Evolutionary conservation across 2,329 filamentous ascomycete genomes (phyloP).

Genomic region (Fusarium setosum): DNA sequence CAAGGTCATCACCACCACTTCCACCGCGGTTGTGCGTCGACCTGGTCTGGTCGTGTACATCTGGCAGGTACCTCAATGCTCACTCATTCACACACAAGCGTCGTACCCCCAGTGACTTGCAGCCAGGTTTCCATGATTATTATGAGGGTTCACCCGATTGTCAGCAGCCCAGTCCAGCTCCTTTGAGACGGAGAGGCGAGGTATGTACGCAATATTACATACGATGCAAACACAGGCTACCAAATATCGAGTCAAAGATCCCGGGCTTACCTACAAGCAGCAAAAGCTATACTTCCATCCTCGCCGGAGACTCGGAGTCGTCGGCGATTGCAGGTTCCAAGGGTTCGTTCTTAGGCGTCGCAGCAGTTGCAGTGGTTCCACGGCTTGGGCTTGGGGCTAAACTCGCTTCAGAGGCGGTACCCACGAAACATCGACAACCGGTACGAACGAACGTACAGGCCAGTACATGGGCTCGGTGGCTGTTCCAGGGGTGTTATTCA

Average conservation of each 20-base stretch:
- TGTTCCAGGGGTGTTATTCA: constrained; percentile 25
- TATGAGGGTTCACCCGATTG: neutral
- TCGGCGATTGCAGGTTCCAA: constrained; percentile 26
- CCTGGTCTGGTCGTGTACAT: constrained; percentile 16
- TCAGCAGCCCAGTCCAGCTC: constrained; percentile 6
- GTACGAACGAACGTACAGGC: constrained; percentile 9
- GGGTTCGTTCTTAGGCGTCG: constrained; percentile 24
- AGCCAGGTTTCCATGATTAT: neutral
- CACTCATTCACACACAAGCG: too few species aligned
- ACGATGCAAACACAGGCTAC: neutral
- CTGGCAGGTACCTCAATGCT: constrained; percentile 5
- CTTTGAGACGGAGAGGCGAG: neutral
- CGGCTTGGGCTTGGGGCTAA: constrained; percentile 25
- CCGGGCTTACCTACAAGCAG: neutral
- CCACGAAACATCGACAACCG: constrained; percentile 29
- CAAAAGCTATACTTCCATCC: neutral
- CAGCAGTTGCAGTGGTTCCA: constrained; percentile 28
- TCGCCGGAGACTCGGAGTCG: constrained; percentile 21
- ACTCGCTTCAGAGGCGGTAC: constrained; percentile 21
- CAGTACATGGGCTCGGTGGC: constrained; percentile 24
- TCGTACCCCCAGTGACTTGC: constrained; percentile 1
- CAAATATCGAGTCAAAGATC: neutral
- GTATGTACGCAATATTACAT: neutral
- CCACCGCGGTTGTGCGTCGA: constrained; percentile 32
- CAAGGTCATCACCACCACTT: constrained; percentile 30